Conservation (phyloP, 2,329 filamentous ascomycete genomes). For the Zymoseptoria pseudotritici region DNA sequence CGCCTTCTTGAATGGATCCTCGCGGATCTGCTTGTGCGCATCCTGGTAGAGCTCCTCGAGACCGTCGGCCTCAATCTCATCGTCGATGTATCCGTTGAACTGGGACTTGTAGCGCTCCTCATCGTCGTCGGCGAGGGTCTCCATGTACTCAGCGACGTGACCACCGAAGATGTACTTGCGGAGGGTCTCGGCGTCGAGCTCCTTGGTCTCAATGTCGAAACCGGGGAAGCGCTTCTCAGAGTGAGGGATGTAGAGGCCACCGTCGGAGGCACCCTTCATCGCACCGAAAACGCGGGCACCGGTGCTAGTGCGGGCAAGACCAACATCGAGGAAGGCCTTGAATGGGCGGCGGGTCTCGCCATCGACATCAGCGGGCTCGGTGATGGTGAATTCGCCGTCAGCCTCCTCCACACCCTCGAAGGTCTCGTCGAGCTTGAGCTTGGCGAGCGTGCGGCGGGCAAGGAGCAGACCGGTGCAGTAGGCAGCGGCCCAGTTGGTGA, state of each 20-base stretch:
- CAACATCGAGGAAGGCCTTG: conserved; percentile 98
- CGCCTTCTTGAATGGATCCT: conserved; percentile 95
- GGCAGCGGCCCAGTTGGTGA: conserved; percentile 99
- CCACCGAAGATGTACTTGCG: conserved; percentile 99
- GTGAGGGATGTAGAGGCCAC: conserved; percentile 94
- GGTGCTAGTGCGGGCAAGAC: conserved; percentile 92
- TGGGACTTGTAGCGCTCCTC: conserved; percentile 99
- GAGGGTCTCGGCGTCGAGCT: conserved; percentile 93
- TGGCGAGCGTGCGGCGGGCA: conserved; percentile 92
- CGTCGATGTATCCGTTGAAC: conserved; percentile 96
- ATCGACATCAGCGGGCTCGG: conserved; percentile 85
- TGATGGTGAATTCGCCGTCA: conserved; percentile 91
- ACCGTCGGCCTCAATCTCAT: conserved; percentile 91
- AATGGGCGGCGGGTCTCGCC: conserved; percentile 88
- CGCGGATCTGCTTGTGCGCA: conserved; percentile 93
- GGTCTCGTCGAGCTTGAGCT: conserved; percentile 88
- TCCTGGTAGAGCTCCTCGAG: conserved; percentile 95
- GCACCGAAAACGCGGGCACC: conserved; percentile 98
- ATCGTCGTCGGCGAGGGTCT: conserved; percentile 97
- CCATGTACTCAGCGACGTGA: conserved; percentile 99
- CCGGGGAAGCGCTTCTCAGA: conserved; percentile 99
- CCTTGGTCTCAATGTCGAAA: conserved; percentile 94
- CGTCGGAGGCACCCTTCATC: conserved; percentile 99
- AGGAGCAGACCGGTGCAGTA: conserved; percentile 96
- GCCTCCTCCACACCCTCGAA: conserved; percentile 96